These are phyloP conservation scores for Termitomyces sp. DNA, from an alignment of 768 basidiomycete genomes.

Conservation along the genomic window DNA sequence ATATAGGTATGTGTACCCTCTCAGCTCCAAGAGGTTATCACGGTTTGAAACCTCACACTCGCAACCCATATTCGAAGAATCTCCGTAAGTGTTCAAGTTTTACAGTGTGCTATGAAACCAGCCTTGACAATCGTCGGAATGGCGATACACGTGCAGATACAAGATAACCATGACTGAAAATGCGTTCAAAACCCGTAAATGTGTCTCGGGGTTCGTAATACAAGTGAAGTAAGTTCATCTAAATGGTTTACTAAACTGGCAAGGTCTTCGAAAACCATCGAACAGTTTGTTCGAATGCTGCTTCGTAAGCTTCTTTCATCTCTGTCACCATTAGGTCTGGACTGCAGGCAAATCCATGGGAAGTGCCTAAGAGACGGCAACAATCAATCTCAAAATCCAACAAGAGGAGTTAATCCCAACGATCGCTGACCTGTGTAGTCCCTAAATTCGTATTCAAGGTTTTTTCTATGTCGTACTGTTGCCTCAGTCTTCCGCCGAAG, in stretches of 20 bases:
- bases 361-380: slow-evolving; percentile 26
- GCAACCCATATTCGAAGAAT: background rate
- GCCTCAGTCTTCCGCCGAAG: slow-evolving; percentile 30
- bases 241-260: slow-evolving; percentile 9
- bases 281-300: slow-evolving; percentile 34
- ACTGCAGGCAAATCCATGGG: slow-evolving; percentile 41
- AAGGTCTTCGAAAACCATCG: slow-evolving; percentile 42
- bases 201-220: background rate
- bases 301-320: slow-evolving; percentile 36
- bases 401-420: background rate
- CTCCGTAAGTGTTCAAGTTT: background rate
- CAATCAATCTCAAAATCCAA: background rate
- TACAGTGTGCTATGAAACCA: background rate
- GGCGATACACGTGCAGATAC: background rate
- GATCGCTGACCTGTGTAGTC: slow-evolving; percentile 33
- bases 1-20: background rate
- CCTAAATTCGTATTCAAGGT: slow-evolving; percentile 40
- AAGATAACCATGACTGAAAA: background rate
- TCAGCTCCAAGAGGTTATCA: background rate
- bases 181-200: background rate
- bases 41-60: background rate
- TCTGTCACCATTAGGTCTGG: slow-evolving; percentile 33
- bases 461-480: slow-evolving; percentile 28
- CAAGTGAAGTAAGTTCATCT: background rate
- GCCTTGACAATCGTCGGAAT: background rate